Evolutionary conservation across 495 filamentous ascomycete genomes (phyloP).

Genomic region (Podospora sp.): DNA sequence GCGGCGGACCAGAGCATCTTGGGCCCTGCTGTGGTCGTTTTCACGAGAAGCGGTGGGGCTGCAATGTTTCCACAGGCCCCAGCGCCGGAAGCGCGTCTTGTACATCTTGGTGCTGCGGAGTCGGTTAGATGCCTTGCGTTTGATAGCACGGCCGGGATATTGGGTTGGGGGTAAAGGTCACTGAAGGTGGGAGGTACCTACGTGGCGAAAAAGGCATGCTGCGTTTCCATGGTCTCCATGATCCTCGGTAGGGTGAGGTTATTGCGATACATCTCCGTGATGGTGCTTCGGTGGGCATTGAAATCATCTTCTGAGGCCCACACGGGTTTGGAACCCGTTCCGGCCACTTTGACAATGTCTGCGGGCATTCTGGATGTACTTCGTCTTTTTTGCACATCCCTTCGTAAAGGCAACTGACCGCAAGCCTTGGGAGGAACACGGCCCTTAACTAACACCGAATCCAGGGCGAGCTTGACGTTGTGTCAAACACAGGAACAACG

Average conservation of each 20-base stretch:
- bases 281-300: background rate
- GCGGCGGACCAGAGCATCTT: background rate
- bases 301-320: constrained; percentile 12
- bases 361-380: background rate
- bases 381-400: too few relatives aligned
- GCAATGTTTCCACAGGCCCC: constrained; percentile 16
- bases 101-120: constrained; percentile 7
- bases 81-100: constrained; percentile 16
- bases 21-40: background rate
- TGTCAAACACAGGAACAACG: too few relatives aligned
- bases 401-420: too few relatives aligned
- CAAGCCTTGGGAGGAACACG: background rate
- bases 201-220: constrained; percentile 8
- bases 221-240: constrained; percentile 2
- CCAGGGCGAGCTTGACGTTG: background rate
- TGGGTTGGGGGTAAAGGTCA: background rate
- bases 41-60: background rate
- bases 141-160: background rate
- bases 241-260: background rate
- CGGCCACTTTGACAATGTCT: background rate
- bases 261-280: constrained; percentile 9
- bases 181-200: background rate
- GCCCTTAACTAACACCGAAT: background rate
- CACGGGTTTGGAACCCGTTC: background rate
- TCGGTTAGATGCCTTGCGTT: too few relatives aligned